These are phyloP conservation scores for Penstemon barbatus DNA, from an alignment of 257 asterid genomes.

Conservation along the genomic window DNA sequence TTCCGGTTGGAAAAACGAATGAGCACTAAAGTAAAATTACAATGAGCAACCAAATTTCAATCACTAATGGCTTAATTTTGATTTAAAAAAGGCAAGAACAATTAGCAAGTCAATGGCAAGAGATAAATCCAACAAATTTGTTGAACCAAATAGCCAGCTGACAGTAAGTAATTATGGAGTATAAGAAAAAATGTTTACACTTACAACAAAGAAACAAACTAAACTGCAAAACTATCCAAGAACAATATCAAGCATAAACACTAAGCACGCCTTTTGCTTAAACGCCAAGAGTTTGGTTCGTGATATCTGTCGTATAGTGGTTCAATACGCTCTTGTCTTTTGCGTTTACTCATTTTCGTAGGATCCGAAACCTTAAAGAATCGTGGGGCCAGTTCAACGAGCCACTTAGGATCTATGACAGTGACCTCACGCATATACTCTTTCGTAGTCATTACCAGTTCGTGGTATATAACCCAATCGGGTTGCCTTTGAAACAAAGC, in stretches of 20 bases:
- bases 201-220: conserved; percentile 16
- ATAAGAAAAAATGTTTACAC: conserved; percentile 17
- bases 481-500: conserved; percentile 93
- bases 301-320: conserved; percentile 92
- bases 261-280: conserved; percentile 91
- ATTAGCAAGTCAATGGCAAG: conserved; percentile 19
- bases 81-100: not conserved
- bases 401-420: conserved; percentile 91
- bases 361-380: conserved; percentile 90
- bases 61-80: not conserved
- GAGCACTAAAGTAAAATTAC: too few relatives aligned
- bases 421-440: conserved; percentile 98
- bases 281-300: conserved; percentile 95
- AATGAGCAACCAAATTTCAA: not conserved
- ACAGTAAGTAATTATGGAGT: too few relatives aligned
- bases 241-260: conserved; percentile 20
- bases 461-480: conserved; percentile 95
- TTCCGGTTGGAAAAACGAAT: too few relatives aligned
- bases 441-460: conserved; percentile 91
- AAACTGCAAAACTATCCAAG: conserved; percentile 29
- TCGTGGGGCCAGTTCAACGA: conserved; percentile 93
- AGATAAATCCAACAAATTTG: conserved; percentile 8
- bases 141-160: not conserved
- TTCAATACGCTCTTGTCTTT: conserved; percentile 94
- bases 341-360: conserved; percentile 93